Evolutionary conservation across 208 protist genomes (phyloP), one percentile per base, ranked within the genome.

Genomic region (Novymonas esmeraldas): DNA sequence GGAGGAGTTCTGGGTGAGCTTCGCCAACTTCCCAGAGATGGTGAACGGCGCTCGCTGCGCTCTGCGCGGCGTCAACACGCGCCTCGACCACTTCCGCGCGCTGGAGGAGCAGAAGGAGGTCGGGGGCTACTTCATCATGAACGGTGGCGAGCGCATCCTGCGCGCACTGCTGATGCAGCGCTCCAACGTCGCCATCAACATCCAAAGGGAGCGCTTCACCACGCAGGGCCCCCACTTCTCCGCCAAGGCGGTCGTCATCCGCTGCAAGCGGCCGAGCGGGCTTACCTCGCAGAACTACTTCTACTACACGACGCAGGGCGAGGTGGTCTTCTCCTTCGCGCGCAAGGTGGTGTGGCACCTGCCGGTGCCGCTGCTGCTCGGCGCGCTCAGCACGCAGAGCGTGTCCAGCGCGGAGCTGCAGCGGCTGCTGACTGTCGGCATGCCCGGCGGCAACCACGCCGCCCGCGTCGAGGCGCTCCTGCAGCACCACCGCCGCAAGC

Each of bases 61-160:
- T 18, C 69, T 96, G 56, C 88, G 88, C 59, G 78, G 70, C 39
- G 79, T 89, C 11, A 63, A 96, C 64, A 42, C 78, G 41, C 71
- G 76, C 34, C 58, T 82, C 48, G 92, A 96, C 69, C 73, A 92
- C 68, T 82, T 86, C 69, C 76, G 87, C 44, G 92, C 85, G 3
- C 38, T 93, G 31, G 97, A 99, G 83, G 97, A 99, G 72, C 80
- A 88, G 51, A 85, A 96, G 71, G 98, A 99, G 82, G 51, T 97
- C n/a, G 99, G 99, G 49, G 98, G 98, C 20, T 99, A 99, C 91
- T 99, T 99, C 75, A 92, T 99, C 62, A 87, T 99, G 70, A 98
- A 98, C 62, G 99, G 99, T 41, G 89, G 95, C 22, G 99, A 99
- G 82, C 98, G 98, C 44, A 92, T 99, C 51, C 76, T 99, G 28